phyloP scores from a whole-genome alignment of 768 basidiomycete species.

The Boletus reticuloceps region DNA sequence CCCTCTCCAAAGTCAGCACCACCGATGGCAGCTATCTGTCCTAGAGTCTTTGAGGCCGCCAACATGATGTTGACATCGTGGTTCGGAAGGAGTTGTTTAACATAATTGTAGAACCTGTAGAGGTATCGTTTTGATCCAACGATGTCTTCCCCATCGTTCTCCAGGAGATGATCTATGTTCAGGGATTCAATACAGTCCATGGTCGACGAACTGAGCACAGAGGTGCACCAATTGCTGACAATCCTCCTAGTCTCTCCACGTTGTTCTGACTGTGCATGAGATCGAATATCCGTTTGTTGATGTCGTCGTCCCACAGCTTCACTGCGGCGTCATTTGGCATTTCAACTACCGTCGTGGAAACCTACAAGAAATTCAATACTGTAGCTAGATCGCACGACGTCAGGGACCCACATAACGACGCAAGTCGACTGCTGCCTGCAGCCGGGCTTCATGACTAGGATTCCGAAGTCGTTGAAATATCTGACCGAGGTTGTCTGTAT shows the following conservation, averaged over 20 bases:
- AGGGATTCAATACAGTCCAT: constrained; percentile 7
- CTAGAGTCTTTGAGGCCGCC: constrained; percentile 88
- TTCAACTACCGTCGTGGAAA: constrained; percentile 69
- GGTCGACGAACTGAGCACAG: neutral
- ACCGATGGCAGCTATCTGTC: constrained; percentile 81
- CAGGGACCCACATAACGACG: constrained; percentile 62
- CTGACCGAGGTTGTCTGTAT: constrained; percentile 58
- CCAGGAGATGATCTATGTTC: constrained; percentile 64
- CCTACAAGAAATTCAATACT: constrained; percentile 41
- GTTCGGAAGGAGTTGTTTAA: constrained; percentile 88
- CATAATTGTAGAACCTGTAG: constrained; percentile 89
- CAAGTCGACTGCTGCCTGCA: constrained; percentile 68
- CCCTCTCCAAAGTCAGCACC: constrained; percentile 82
- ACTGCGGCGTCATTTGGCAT: constrained; percentile 79
- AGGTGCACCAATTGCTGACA: constrained; percentile 78
- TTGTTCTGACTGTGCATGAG: constrained; percentile 79
- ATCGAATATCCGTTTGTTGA: constrained; percentile 77
- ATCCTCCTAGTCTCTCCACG: constrained; percentile 80
- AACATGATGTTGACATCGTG: constrained; percentile 93
- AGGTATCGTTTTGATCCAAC: constrained; percentile 78
- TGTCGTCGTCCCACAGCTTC: constrained; percentile 83
- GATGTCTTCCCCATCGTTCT: constrained; percentile 74
- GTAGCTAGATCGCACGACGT: constrained; percentile 6
- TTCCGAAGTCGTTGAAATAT: constrained; percentile 69
- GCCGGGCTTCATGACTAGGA: constrained; percentile 60